These are phyloP conservation scores for Globisporangium cederbergense DNA, from an alignment of 352 stramenopile genomes.

Conservation along the genomic window DNA sequence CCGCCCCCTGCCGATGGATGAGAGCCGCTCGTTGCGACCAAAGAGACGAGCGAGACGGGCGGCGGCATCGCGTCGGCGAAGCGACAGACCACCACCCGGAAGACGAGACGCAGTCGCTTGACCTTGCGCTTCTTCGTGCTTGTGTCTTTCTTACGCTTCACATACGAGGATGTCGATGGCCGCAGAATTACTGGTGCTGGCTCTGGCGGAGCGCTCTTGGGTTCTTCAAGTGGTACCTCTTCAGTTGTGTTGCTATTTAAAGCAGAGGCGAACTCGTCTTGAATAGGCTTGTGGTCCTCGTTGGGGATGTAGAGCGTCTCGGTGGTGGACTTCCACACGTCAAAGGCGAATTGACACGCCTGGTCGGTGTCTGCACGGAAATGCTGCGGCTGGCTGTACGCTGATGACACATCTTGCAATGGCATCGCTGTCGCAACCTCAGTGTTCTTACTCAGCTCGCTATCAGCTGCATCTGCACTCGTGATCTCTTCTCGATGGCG, in stretches of 20 bases:
- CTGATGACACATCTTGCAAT: not conserved
- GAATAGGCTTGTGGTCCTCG: not conserved
- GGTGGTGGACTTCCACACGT: conserved; percentile 52
- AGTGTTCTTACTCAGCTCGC: not conserved
- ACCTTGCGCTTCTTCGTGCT: conserved; percentile 31
- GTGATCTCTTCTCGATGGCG: conserved; percentile 21
- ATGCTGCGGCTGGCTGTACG: conserved; percentile 21
- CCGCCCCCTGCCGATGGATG: not conserved
- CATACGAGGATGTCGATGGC: not conserved
- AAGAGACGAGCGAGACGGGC: conserved; percentile 19
- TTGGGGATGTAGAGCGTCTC: conserved; percentile 22
- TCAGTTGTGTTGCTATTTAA: not conserved
- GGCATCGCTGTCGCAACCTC: not conserved
- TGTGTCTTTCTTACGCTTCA: conserved; percentile 16
- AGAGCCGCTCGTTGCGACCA: conserved; percentile 4
- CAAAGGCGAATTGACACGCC: conserved; percentile 34
- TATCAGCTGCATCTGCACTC: not conserved
- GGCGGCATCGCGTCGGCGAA: conserved; percentile 37
- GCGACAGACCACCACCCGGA: conserved; percentile 49
- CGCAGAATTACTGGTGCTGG: not conserved
- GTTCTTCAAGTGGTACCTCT: not conserved
- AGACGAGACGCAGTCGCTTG: conserved; percentile 48
- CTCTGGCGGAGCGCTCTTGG: not conserved
- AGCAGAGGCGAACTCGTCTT: not conserved
- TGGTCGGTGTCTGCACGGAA: conserved; percentile 1